Base-by-base conservation (phyloP, 1,139 yeast genomes). In the Candida smagusa region DNA sequence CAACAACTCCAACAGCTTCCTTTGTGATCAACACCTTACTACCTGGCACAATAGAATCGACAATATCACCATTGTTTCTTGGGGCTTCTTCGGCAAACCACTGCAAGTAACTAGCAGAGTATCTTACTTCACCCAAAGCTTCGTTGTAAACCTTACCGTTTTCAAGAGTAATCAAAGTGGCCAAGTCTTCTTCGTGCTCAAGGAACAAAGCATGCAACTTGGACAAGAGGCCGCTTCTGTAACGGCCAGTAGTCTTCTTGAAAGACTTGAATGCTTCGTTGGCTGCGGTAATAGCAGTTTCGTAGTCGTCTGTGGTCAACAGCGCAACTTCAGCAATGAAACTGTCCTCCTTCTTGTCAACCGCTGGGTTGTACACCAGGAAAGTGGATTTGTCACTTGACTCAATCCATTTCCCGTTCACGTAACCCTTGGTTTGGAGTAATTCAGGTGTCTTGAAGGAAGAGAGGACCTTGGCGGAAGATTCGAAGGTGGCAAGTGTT, bases 1-100 rank as follows among this genome's bases (percentile, higher is more conserved):
- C 96, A 52, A 92, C 87, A 1, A 87, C 95, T 13, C 97, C 97
- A 37, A 90, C 74, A 11, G 56, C 63, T 41, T 49, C 65, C 19
- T 56, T 50, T 23, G 55, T 29, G 5, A 59, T 51, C 30, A 56
- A 25, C 31, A 58, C 56, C 27, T 44, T 48, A 34, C 44, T 49
- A 12, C 44, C 34, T 0, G 52, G 41, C 27, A 45, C 46, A 23
- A 45, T 43, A 4, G 60, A 56, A 7, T 48, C 53, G 32, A 61
- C 55, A 2, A 58, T 40, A 21, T 59, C 59, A 6, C 67, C 68
- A 34, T 53, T 48, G 7, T 56, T 47, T 26, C 67, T 52, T 21
- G 66, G 64, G 2, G 70, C 69, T 37, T 62, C 69, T 37, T 65
- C 69, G 11, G 67, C 56, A 49, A 61, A 65, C 68, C 69, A 64